These are phyloP conservation scores for Rhizophagus sp. DNA, from an alignment of 192 early-diverging fungal species.

Conservation along the genomic window DNA sequence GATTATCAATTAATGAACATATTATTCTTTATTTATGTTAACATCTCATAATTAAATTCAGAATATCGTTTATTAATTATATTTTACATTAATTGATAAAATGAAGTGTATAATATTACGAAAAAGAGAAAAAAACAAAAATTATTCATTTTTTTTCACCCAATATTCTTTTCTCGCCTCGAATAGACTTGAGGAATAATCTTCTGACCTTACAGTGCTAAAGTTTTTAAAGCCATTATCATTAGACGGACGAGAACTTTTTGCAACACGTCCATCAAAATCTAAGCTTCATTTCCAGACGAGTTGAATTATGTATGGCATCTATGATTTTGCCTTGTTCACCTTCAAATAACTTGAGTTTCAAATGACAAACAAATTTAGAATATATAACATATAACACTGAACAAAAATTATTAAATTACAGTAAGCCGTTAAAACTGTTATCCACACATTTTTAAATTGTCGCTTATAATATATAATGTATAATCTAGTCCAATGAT, in stretches of 20 bases:
- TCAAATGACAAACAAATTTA: background rate
- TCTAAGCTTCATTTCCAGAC: slow-evolving; percentile 45
- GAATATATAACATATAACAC: too few relatives aligned
- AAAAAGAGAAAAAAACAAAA: too few relatives aligned
- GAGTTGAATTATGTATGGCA: slow-evolving; percentile 40
- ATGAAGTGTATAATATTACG: too few relatives aligned
- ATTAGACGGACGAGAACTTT: slow-evolving; percentile 44
- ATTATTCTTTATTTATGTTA: too few relatives aligned
- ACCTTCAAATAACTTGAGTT: background rate
- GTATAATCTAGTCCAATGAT: background rate
- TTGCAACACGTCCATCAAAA: slow-evolving; percentile 40
- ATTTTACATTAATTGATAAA: too few relatives aligned
- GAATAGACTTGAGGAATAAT: background rate
- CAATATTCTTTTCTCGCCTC: slow-evolving; percentile 18
- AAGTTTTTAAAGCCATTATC: slow-evolving; percentile 42
- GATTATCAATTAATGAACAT: too few relatives aligned
- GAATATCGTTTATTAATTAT: too few relatives aligned
- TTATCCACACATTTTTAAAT: background rate
- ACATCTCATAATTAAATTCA: too few relatives aligned
- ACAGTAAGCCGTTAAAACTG: background rate
- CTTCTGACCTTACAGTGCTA: background rate
- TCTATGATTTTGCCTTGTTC: background rate
- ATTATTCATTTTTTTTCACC: background rate
- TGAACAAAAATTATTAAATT: background rate
- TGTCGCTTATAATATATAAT: slow-evolving; percentile 12